Conservation (phyloP, 164 flowering plant species). For the Umbilicus rupestris region DNA sequence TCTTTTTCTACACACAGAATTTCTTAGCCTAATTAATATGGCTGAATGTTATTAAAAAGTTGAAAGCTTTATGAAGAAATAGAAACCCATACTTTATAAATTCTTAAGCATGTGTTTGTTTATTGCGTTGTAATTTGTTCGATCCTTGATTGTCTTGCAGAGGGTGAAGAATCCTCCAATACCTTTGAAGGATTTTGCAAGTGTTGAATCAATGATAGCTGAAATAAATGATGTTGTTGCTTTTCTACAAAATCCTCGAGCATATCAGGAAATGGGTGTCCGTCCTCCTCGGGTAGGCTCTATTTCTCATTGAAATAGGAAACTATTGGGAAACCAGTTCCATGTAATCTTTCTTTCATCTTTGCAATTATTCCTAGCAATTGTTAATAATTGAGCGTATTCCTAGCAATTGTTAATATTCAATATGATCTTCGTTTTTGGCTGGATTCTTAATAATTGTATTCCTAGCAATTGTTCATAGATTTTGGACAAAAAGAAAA, state of each 20-base stretch:
- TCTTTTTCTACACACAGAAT: background rate
- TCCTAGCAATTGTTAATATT: too few species aligned
- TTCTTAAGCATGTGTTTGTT: background rate
- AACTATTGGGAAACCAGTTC: too few species aligned
- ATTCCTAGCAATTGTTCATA: too few species aligned
- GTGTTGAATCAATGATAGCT: constrained; percentile 85
- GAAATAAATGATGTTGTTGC: constrained; percentile 95
- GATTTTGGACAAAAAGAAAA: background rate
- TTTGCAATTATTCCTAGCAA: too few species aligned
- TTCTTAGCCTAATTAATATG: background rate
- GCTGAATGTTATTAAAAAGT: background rate
- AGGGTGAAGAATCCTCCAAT: constrained; percentile 96
- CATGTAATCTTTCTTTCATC: background rate
- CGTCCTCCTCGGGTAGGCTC: constrained; percentile 90
- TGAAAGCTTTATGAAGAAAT: background rate
- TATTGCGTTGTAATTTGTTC: background rate
- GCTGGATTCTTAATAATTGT: background rate
- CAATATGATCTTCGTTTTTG: background rate
- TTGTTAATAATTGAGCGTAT: too few species aligned
- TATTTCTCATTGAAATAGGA: constrained; percentile 1
- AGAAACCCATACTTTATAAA: background rate
- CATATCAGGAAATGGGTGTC: constrained; percentile 90
- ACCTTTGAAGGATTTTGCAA: constrained; percentile 69
- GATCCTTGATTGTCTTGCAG: constrained; percentile 30
- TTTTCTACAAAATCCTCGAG: constrained; percentile 79